A percentile compares a stretch with the other conserved stretches of the same genome.
Conservation (phyloP, 2,329 filamentous ascomycete genomes). For the Aspergillus udagawae region DNA sequence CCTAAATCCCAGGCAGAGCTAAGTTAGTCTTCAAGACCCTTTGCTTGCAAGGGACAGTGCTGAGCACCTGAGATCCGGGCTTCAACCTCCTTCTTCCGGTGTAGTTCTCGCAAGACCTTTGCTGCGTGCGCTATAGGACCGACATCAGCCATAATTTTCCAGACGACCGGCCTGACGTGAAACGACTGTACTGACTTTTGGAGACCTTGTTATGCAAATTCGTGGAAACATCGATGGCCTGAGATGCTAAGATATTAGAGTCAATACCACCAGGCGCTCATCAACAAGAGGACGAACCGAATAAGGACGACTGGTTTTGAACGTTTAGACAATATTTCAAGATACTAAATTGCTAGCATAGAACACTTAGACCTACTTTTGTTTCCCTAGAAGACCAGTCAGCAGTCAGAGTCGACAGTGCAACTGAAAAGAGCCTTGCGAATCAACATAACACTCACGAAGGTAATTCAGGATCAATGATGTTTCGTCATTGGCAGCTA, state of each 20-base stretch:
- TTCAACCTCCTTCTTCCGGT: constrained; percentile 57
- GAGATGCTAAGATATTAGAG: neutral
- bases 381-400: constrained; percentile 35
- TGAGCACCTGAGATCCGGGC: constrained; percentile 50
- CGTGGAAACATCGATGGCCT: constrained; percentile 56
- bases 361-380: constrained; percentile 37
- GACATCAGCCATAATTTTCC: neutral
- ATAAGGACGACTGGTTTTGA: constrained; percentile 46
- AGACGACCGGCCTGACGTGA: constrained; percentile 7
- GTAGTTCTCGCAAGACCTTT: constrained; percentile 61
- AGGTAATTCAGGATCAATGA: constrained; percentile 50
- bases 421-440: neutral
- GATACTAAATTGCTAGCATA: neutral
- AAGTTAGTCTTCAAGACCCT: neutral
- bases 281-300: constrained; percentile 38
- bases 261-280: neutral
- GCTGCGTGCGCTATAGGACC: constrained; percentile 47
- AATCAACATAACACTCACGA: constrained; percentile 33
- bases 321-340: constrained; percentile 10
- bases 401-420: neutral
- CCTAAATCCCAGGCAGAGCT: constrained; percentile 36
- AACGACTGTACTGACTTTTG: constrained; percentile 42
- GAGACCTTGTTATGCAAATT: constrained; percentile 60
- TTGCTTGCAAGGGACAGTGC: neutral
- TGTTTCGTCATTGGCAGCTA: constrained; percentile 26